Evolutionary conservation across 768 basidiomycete genomes (phyloP).

Genomic region (Kwoniella shandongensis): DNA sequence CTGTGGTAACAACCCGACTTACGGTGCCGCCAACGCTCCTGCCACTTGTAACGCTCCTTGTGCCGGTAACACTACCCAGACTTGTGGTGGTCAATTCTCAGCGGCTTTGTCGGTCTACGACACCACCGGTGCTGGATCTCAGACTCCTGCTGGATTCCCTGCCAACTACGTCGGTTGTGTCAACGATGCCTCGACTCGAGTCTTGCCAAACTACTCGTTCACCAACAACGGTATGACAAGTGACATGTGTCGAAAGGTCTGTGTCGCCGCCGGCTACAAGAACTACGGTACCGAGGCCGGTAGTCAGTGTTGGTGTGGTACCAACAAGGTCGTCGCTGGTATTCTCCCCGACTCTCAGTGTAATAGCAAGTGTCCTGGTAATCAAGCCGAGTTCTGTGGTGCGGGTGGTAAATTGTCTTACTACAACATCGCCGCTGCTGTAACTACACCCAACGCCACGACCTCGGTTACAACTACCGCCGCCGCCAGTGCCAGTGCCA

Average conservation of each 20-base stretch:
- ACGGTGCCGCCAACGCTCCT: conserved; percentile 17
- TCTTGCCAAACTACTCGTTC: conserved; percentile 19
- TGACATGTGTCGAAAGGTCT: conserved; percentile 24
- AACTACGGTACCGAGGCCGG: conserved; percentile 28
- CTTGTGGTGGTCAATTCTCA: conserved; percentile 32
- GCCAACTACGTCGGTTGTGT: conserved; percentile 35
- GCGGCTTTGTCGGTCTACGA: conserved; percentile 28
- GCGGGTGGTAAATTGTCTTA: conserved; percentile 22
- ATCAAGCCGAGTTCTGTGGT: conserved; percentile 29
- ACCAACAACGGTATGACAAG: conserved; percentile 19
- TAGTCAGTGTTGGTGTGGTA: conserved; percentile 39
- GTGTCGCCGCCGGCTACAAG: conserved; percentile 24
- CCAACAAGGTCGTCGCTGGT: conserved; percentile 6
- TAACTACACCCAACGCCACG: background rate
- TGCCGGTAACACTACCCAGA: conserved; percentile 22
- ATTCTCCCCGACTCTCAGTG: conserved; percentile 31
- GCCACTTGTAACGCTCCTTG: conserved; percentile 21
- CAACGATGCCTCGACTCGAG: conserved; percentile 15
- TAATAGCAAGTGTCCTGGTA: conserved; percentile 29
- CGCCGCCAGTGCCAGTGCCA: background rate
- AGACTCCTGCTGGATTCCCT: conserved; percentile 18
- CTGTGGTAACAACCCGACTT: conserved; percentile 34
- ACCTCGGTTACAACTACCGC: background rate
- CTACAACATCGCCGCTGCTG: conserved; percentile 17
- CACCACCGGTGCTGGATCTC: conserved; percentile 21